Evolutionary conservation across 495 filamentous ascomycete genomes (phyloP).

Genomic region (Talaromyces liani): DNA sequence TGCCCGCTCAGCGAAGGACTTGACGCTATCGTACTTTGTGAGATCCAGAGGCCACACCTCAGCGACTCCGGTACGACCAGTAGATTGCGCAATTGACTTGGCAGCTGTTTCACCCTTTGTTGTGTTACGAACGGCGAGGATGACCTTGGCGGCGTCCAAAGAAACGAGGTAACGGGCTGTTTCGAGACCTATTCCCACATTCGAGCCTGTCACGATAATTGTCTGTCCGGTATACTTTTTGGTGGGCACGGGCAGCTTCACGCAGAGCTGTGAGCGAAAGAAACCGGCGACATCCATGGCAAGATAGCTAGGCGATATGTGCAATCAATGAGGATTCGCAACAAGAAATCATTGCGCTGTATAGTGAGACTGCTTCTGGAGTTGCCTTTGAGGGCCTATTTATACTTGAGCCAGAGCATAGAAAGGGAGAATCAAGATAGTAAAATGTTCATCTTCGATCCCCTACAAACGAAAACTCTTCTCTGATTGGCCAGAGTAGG

Average conservation of each 20-base stretch:
- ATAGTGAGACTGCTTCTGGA: not conserved
- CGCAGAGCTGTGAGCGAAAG: slow-evolving; percentile 4
- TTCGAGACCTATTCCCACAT: slow-evolving; percentile 22
- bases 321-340: not conserved
- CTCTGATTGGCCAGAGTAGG: not conserved
- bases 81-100: slow-evolving; percentile 44
- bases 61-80: slow-evolving; percentile 6
- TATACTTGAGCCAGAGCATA: not conserved
- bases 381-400: not conserved
- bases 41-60: slow-evolving; percentile 45
- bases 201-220: slow-evolving; percentile 37
- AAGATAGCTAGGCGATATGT: not conserved
- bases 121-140: slow-evolving; percentile 13
- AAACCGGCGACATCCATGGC: not conserved
- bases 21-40: slow-evolving; percentile 15
- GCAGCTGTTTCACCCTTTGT: slow-evolving; percentile 31
- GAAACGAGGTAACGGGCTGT: slow-evolving; percentile 21
- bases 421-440: not conserved
- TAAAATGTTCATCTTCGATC: not conserved
- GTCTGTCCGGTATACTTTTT: slow-evolving; percentile 48
- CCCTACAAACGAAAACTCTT: not conserved
- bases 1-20: slow-evolving; percentile 26
- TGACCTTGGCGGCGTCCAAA: slow-evolving; percentile 10
- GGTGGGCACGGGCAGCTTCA: slow-evolving; percentile 63
- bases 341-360: not conserved